These are phyloP conservation scores for Auricularia heimuer DNA, from an alignment of 768 basidiomycete genomes.

Conservation along the genomic window DNA sequence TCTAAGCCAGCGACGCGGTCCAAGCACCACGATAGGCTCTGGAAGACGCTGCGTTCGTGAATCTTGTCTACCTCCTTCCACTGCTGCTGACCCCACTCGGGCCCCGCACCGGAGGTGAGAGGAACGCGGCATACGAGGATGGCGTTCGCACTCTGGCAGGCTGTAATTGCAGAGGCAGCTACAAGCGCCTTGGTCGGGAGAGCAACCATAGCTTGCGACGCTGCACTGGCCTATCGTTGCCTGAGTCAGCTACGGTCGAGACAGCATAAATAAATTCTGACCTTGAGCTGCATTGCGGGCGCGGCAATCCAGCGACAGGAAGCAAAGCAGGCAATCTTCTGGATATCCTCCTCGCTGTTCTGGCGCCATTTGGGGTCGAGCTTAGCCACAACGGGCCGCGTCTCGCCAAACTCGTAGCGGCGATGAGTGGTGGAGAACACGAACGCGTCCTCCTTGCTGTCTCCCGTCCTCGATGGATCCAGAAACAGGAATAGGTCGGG, in stretches of 20 bases:
- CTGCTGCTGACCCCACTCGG: slow-evolving; percentile 63
- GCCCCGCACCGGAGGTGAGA: slow-evolving; percentile 55
- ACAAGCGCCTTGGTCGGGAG: slow-evolving; percentile 46
- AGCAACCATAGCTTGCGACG: slow-evolving; percentile 51
- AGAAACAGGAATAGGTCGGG: slow-evolving; percentile 63
- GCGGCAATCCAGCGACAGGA: slow-evolving; percentile 57
- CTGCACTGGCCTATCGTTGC: slow-evolving; percentile 37
- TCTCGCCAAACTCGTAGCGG: slow-evolving; percentile 73
- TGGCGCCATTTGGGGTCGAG: slow-evolving; percentile 76
- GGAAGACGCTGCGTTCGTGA: slow-evolving; percentile 76
- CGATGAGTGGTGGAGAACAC: slow-evolving; percentile 74
- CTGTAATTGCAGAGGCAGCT: slow-evolving; percentile 43
- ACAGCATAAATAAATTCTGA: slow-evolving; percentile 22
- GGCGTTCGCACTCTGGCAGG: slow-evolving; percentile 68
- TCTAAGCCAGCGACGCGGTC: slow-evolving; percentile 74
- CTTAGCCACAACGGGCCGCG: slow-evolving; percentile 64
- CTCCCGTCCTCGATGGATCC: slow-evolving; percentile 74
- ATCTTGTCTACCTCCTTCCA: slow-evolving; percentile 83
- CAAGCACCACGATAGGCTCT: slow-evolving; percentile 74
- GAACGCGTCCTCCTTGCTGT: slow-evolving; percentile 66
- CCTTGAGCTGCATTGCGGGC: slow-evolving; percentile 39
- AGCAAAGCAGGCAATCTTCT: slow-evolving; percentile 47
- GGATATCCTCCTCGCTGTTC: slow-evolving; percentile 27
- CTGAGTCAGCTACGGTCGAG: background rate
- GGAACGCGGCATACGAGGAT: slow-evolving; percentile 70